Evolutionary conservation across 164 flowering plant genomes (phyloP).

Genomic region (Tinospora cordifolia): DNA sequence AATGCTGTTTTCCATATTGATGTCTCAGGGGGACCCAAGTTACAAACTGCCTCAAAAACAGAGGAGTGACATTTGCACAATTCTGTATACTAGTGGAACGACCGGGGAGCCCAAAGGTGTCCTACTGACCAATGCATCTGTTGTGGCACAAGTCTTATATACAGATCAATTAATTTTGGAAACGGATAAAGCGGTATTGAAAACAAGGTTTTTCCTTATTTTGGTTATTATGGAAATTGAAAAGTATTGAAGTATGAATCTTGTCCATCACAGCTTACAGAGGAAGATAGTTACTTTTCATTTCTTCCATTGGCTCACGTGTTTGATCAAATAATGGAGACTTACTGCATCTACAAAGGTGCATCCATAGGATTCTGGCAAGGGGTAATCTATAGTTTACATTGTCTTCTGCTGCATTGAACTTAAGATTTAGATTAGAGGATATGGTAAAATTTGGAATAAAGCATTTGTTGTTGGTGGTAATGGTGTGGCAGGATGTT

Average conservation of each 20-base stretch:
- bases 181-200: slow-evolving; percentile 40
- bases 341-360: slow-evolving; percentile 66
- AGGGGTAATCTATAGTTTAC: slow-evolving; percentile 42
- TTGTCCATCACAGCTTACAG: slow-evolving; percentile 41
- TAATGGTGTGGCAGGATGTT: slow-evolving; percentile 71
- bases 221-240: not conserved
- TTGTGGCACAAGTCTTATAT: slow-evolving; percentile 56
- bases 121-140: slow-evolving; percentile 46
- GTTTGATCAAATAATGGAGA: slow-evolving; percentile 82
- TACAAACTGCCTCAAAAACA: slow-evolving; percentile 57
- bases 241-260: not conserved
- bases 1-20: not conserved
- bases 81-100: slow-evolving; percentile 98
- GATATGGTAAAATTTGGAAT: no score
- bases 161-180: slow-evolving; percentile 46
- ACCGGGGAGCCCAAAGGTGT: slow-evolving; percentile 99
- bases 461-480: no score
- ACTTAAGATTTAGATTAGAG: no score
- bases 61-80: slow-evolving; percentile 60
- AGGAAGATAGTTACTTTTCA: slow-evolving; percentile 78
- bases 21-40: slow-evolving; percentile 48
- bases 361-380: slow-evolving; percentile 83
- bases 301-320: slow-evolving; percentile 92
- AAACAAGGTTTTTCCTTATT: not conserved
- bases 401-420: slow-evolving; percentile 2